Base-by-base conservation (phyloP, 495 filamentous ascomycete species). In the Tuber brumale region DNA sequence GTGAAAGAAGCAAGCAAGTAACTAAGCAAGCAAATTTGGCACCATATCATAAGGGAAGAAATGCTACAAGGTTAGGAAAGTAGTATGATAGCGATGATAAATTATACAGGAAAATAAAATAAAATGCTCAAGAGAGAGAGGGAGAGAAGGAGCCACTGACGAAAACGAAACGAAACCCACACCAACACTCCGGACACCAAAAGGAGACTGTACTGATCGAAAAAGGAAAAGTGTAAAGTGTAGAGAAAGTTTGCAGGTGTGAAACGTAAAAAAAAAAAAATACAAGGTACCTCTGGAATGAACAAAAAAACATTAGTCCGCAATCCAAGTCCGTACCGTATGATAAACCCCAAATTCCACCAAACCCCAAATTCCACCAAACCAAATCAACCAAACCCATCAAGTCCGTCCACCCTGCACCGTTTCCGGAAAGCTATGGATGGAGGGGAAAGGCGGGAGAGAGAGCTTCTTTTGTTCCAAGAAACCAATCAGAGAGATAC, bases 241-340 rank as follows among this genome's bases (percentile, higher is more conserved):
- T n/a, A n/a, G 48, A 57, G n/a, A 35, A 19, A 66, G n/a, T 16
- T 9, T 31, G 57, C 12, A 21, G 45, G 69, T 71, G 71, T 71
- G 74, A 71, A 43, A 12, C 21, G 43, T 14, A 66, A 18, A 69
- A 71, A 35, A 31, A 66, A 18, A 69, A 71, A 35, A 31, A 79
- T 71, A 73, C 35, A 72, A 66, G 70, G 72, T 74, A 37, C 23
- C 10, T 51, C 48, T n/a, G 35, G 46, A 35, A 70, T 70, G 42
- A 70, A 71, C 71, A 70, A 72, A 46, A 69, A 70, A 80, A 80
- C 77, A 80, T 80, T 76, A 80, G 75, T 73, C 70, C 78, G 73
- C 61, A 66, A 74, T 76, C 73, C 73, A 70, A 73, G 76, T 79
- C 27, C 12, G 27, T 35, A 61, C 23, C 10, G n/a, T 79, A 79